Percentiles rank a stretch among this genome's conserved stretches.
These are phyloP conservation scores for Chlamydomonas eustigma DNA, from an alignment of 139 green algal genomes.

Conservation along the genomic window DNA sequence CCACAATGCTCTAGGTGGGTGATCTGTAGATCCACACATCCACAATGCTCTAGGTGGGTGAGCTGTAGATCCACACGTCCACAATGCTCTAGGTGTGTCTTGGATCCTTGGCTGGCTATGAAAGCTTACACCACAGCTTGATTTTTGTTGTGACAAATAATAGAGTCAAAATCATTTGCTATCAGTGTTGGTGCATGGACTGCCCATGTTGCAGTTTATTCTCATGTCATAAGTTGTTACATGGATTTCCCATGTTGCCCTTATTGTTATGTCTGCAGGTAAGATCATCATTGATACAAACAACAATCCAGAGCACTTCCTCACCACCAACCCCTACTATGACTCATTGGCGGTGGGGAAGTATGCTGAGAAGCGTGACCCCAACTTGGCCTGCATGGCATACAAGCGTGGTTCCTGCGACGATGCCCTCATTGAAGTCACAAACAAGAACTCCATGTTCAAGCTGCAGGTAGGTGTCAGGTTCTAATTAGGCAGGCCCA, in stretches of 20 bases:
- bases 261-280: no score
- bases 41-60: slow-evolving; percentile 43
- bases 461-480: slow-evolving; percentile 92
- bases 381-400: slow-evolving; percentile 89
- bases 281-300: slow-evolving; percentile 99
- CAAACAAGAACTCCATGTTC: slow-evolving; percentile 95
- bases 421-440: slow-evolving; percentile 93
- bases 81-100: slow-evolving; percentile 45
- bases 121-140: no score
- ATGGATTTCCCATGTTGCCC: no score
- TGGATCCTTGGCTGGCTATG: neutral
- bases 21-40: neutral
- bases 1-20: slow-evolving; percentile 88
- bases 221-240: no score
- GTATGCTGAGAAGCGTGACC: slow-evolving; percentile 98
- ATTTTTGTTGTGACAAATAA: no score
- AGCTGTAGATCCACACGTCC: neutral
- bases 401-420: slow-evolving; percentile 97
- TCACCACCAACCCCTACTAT: slow-evolving; percentile 99
- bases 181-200: no score
- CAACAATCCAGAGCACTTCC: slow-evolving; percentile 99
- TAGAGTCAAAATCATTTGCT: no score
- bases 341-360: slow-evolving; percentile 65
- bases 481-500: no score
- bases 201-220: no score